Percentiles rank a stretch among this genome's conserved stretches.
Evolutionary conservation across 2,329 filamentous ascomycete species (phyloP).

Genomic region (Malbranchea zuffiana): DNA sequence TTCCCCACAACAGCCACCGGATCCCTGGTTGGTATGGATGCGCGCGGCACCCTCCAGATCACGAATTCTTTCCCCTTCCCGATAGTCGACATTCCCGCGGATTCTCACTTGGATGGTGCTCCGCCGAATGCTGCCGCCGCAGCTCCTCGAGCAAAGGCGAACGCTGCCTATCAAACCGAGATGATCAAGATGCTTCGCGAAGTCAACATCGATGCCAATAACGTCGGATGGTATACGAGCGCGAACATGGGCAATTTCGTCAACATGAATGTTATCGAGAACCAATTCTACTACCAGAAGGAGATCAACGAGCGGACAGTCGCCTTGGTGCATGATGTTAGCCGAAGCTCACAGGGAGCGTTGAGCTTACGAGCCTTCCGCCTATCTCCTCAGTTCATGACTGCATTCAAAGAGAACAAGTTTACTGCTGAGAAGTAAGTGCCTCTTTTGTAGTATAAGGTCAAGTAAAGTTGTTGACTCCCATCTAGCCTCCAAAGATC

Average conservation of each 20-base stretch:
- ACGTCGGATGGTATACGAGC: slow-evolving; percentile 96
- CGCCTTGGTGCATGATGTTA: slow-evolving; percentile 87
- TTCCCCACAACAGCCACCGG: slow-evolving; percentile 88
- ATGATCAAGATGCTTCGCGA: slow-evolving; percentile 96
- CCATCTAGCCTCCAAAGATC: slow-evolving; percentile 73
- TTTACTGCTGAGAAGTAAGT: slow-evolving; percentile 89
- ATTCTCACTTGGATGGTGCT: slow-evolving; percentile 58
- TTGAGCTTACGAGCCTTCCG: slow-evolving; percentile 85
- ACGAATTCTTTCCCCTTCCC: slow-evolving; percentile 96
- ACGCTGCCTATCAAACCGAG: slow-evolving; percentile 78
- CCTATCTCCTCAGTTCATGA: slow-evolving; percentile 76
- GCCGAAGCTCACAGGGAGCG: slow-evolving; percentile 83
- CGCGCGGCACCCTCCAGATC: slow-evolving; percentile 67
- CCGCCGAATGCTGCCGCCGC: slow-evolving; percentile 68
- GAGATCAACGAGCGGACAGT: slow-evolving; percentile 77
- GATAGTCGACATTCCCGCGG: slow-evolving; percentile 59
- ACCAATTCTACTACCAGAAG: slow-evolving; percentile 95
- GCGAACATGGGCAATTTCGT: slow-evolving; percentile 98
- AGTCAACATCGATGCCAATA: slow-evolving; percentile 97
- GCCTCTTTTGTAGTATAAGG: background rate
- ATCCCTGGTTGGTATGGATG: slow-evolving; percentile 87
- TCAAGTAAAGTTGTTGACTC: slow-evolving; percentile 12
- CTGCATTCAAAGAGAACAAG: slow-evolving; percentile 90
- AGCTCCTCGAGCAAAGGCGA: slow-evolving; percentile 84
- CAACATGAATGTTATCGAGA: slow-evolving; percentile 91